phyloP scores from a whole-genome alignment of 768 basidiomycete species.

The Termitomyces heimii region DNA sequence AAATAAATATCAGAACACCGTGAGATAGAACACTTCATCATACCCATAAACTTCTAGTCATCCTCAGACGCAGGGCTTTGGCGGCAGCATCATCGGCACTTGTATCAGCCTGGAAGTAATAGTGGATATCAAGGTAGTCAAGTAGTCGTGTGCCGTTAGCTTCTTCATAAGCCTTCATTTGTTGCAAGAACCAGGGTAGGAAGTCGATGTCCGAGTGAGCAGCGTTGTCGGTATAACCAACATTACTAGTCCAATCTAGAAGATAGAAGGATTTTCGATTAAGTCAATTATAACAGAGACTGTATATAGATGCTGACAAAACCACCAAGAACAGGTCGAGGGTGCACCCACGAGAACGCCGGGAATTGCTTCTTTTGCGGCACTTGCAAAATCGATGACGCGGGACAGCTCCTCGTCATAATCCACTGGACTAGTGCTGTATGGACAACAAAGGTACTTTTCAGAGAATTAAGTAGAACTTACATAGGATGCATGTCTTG shows the following conservation, averaged over 20 bases:
- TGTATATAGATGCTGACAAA: slow-evolving; percentile 24
- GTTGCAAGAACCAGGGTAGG: slow-evolving; percentile 47
- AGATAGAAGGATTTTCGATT: neutral
- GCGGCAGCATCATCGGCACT: slow-evolving; percentile 47
- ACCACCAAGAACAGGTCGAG: slow-evolving; percentile 42
- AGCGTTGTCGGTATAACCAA: slow-evolving; percentile 42
- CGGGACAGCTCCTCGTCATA: slow-evolving; percentile 49
- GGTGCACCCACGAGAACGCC: slow-evolving; percentile 40
- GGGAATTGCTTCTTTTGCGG: slow-evolving; percentile 39
- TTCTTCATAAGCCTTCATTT: slow-evolving; percentile 36
- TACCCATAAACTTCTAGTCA: slow-evolving; percentile 49
- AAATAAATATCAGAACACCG: neutral
- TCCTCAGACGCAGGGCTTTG: slow-evolving; percentile 42
- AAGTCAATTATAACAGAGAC: neutral
- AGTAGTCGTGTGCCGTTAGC: slow-evolving; percentile 34
- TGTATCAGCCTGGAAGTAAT: slow-evolving; percentile 48
- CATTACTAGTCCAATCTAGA: slow-evolving; percentile 45
- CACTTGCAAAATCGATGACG: slow-evolving; percentile 33
- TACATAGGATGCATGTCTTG: slow-evolving; percentile 52
- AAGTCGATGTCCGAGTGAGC: slow-evolving; percentile 50
- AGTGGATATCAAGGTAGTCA: slow-evolving; percentile 54
- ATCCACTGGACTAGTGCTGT: slow-evolving; percentile 30
- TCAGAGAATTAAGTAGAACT: slow-evolving; percentile 5
- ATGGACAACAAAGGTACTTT: neutral
- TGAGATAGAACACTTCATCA: slow-evolving; percentile 1